Conservation (phyloP, 495 filamentous ascomycete genomes). For the Evansstolkia leycettana region DNA sequence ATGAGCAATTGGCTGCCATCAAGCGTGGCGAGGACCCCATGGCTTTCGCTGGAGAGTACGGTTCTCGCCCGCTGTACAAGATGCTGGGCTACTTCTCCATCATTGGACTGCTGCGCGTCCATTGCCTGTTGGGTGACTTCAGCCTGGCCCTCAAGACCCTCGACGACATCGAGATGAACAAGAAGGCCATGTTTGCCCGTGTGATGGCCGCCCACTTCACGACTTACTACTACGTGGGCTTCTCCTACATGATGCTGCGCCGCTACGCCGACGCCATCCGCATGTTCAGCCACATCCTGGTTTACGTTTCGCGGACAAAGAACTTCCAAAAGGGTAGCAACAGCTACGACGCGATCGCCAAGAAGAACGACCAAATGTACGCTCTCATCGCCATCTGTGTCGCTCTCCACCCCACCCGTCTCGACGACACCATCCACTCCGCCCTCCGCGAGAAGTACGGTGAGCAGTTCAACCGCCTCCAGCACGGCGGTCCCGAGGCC, state of each 20-base stretch:
- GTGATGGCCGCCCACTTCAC: slow-evolving; percentile 99
- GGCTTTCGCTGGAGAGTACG: slow-evolving; percentile 85
- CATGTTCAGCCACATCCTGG: slow-evolving; percentile 98
- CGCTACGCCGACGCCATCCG: slow-evolving; percentile 97
- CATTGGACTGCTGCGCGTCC: slow-evolving; percentile 89
- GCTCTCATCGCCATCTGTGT: slow-evolving; percentile 97
- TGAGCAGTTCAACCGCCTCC: slow-evolving; percentile 88
- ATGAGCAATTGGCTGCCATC: slow-evolving; percentile 87
- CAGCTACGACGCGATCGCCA: slow-evolving; percentile 93
- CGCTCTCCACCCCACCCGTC: slow-evolving; percentile 87
- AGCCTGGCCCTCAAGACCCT: slow-evolving; percentile 96
- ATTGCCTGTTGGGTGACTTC: slow-evolving; percentile 95
- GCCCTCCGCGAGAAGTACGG: slow-evolving; percentile 97
- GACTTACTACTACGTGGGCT: slow-evolving; percentile 99
- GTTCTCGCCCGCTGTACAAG: slow-evolving; percentile 80
- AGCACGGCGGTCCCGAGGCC: slow-evolving; percentile 88
- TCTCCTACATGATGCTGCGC: slow-evolving; percentile 99
- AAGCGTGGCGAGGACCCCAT: slow-evolving; percentile 82
- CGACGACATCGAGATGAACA: slow-evolving; percentile 98
- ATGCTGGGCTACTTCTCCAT: slow-evolving; percentile 99
- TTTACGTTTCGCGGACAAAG: slow-evolving; percentile 98
- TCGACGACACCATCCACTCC: slow-evolving; percentile 98
- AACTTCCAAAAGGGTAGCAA: slow-evolving; percentile 97
- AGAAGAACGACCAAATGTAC: slow-evolving; percentile 99
- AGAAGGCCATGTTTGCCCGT: slow-evolving; percentile 99